phyloP scores from a whole-genome alignment of 2,329 filamentous ascomycete genomes.

The Pestalotiopsis sp. region DNA sequence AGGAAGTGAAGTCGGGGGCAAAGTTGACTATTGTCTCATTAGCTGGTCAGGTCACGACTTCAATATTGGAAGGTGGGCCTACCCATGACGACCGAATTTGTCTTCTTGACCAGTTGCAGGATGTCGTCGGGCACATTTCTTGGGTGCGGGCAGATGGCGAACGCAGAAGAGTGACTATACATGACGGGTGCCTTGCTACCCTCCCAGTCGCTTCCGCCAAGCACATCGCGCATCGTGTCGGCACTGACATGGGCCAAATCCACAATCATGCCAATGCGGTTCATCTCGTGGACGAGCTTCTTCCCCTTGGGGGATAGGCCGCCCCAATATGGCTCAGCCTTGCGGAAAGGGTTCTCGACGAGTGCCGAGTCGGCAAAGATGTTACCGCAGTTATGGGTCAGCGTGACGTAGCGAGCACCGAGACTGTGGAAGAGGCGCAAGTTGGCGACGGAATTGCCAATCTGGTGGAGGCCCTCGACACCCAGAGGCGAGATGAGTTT shows the following conservation, averaged over 20 bases:
- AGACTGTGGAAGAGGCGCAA: slow-evolving; percentile 74
- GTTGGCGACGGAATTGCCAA: slow-evolving; percentile 79
- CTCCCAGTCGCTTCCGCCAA: slow-evolving; percentile 65
- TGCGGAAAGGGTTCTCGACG: slow-evolving; percentile 49
- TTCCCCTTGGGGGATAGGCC: slow-evolving; percentile 74
- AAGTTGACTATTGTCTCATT: slow-evolving; percentile 65
- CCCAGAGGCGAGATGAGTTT: slow-evolving; percentile 77
- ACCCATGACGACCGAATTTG: slow-evolving; percentile 76
- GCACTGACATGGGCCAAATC: slow-evolving; percentile 76
- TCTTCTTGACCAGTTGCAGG: slow-evolving; percentile 71
- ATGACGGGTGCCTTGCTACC: slow-evolving; percentile 82
- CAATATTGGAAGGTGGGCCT: slow-evolving; percentile 12
- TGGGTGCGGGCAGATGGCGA: slow-evolving; percentile 80
- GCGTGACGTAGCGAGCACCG: slow-evolving; percentile 82
- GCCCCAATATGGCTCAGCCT: slow-evolving; percentile 61
- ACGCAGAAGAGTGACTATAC: slow-evolving; percentile 84
- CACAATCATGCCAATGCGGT: slow-evolving; percentile 90
- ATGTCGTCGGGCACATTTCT: slow-evolving; percentile 79
- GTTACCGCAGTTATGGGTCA: slow-evolving; percentile 95
- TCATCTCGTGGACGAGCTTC: slow-evolving; percentile 81
- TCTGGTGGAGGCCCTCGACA: slow-evolving; percentile 89
- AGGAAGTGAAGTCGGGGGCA: slow-evolving; percentile 78
- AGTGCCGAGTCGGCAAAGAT: slow-evolving; percentile 83
- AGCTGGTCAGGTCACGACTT: background rate
- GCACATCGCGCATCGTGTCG: slow-evolving; percentile 83